Conservation (phyloP, 1,139 yeast genomes). For the Taphrina confusa region DNA sequence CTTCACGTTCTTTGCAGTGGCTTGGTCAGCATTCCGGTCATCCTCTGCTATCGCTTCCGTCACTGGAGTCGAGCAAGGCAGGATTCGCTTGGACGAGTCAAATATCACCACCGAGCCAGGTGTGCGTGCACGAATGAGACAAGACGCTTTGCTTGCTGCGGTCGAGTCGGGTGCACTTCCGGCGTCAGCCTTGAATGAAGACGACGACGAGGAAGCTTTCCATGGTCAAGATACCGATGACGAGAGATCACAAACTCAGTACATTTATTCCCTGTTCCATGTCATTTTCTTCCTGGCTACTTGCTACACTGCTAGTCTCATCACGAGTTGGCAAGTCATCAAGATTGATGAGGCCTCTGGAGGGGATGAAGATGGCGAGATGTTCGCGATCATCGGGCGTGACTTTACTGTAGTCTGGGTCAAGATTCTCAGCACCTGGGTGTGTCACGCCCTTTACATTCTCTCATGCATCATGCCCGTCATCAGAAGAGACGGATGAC, state of each 20-base stretch:
- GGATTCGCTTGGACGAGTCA: conserved; percentile 42
- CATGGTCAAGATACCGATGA: conserved; percentile 54
- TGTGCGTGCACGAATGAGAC: conserved; percentile 71
- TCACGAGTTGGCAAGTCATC: conserved; percentile 55
- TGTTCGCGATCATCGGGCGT: conserved; percentile 94
- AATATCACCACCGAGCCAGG: conserved; percentile 57
- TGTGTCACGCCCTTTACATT: conserved; percentile 74
- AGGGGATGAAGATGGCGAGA: conserved; percentile 72
- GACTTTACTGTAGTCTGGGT: conserved; percentile 96
- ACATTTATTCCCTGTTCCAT: conserved; percentile 74
- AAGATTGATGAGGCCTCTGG: conserved; percentile 28
- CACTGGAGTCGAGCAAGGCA: conserved; percentile 29
- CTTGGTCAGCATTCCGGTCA: conserved; percentile 95
- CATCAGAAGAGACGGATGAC: conserved; percentile 18
- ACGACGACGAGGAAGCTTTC: conserved; percentile 45
- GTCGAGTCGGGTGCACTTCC: conserved; percentile 90
- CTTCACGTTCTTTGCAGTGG: conserved; percentile 91
- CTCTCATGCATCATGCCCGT: conserved; percentile 31
- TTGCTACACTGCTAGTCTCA: conserved; percentile 90
- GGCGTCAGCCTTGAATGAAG: conserved; percentile 79
- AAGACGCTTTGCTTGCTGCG: conserved; percentile 87
- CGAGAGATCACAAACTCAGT: conserved; percentile 49
- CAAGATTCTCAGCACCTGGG: conserved; percentile 88
- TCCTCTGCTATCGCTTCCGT: conserved; percentile 59
- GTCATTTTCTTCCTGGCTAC: conserved; percentile 91